phyloP scores from a whole-genome alignment of 495 filamentous ascomycete genomes.

The Hypoxylon rickii region DNA sequence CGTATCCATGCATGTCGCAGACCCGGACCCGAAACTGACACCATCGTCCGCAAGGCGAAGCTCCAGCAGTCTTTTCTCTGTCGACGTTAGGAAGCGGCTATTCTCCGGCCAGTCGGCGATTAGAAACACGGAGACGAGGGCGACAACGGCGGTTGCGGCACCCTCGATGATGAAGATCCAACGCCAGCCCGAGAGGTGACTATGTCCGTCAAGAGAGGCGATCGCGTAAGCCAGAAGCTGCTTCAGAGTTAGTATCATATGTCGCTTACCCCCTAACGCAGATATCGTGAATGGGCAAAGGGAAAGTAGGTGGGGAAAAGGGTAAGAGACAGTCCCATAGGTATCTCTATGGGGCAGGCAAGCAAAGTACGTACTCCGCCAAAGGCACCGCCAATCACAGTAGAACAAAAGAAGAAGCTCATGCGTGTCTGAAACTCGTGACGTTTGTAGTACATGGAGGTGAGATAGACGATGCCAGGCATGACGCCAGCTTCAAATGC shows the following conservation, averaged over 20 bases:
- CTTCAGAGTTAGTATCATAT: neutral
- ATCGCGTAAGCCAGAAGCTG: constrained; percentile 63
- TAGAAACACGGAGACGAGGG: constrained; percentile 52
- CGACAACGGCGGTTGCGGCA: constrained; percentile 52
- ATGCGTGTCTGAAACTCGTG: constrained; percentile 64
- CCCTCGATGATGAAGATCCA: constrained; percentile 64
- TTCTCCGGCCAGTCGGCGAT: constrained; percentile 63
- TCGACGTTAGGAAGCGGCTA: constrained; percentile 51
- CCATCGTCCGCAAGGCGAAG: constrained; percentile 50
- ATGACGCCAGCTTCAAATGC: constrained; percentile 63
- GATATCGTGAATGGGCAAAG: no score
- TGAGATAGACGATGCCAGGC: constrained; percentile 59
- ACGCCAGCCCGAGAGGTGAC: constrained; percentile 50
- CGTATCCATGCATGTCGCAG: constrained; percentile 51
- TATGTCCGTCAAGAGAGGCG: constrained; percentile 56
- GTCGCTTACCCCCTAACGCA: no score
- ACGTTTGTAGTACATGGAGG: constrained; percentile 66
- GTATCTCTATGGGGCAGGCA: no score
- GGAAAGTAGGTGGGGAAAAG: neutral
- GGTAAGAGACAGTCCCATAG: neutral
- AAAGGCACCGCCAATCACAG: constrained; percentile 63
- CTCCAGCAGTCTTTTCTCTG: constrained; percentile 53
- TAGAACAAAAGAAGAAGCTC: constrained; percentile 62
- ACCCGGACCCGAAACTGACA: constrained; percentile 36
- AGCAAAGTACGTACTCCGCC: constrained; percentile 50